These are phyloP conservation scores for Psilocybe subaeruginosa DNA, from an alignment of 768 basidiomycete species.

Conservation along the genomic window DNA sequence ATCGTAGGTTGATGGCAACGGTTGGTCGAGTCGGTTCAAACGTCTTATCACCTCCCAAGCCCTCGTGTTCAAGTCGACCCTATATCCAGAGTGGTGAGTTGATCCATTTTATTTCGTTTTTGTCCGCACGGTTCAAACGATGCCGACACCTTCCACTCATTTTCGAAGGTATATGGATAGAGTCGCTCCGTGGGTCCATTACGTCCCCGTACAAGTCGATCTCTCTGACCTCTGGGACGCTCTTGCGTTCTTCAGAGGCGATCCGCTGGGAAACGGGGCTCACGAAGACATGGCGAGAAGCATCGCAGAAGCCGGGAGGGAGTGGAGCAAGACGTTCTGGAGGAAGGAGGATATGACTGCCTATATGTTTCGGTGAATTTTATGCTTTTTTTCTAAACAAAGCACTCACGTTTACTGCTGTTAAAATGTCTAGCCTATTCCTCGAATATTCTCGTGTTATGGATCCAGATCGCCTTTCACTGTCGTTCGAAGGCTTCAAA, in stretches of 20 bases:
- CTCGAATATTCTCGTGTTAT: slow-evolving; percentile 14
- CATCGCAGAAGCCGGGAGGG: slow-evolving; percentile 57
- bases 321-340: slow-evolving; percentile 63
- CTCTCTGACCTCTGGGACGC: slow-evolving; percentile 70
- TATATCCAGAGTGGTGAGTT: slow-evolving; percentile 67
- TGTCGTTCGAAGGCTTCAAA: neutral
- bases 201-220: slow-evolving; percentile 66
- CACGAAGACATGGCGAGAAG: slow-evolving; percentile 60
- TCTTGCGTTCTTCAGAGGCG: slow-evolving; percentile 72
- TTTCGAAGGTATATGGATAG: slow-evolving; percentile 50
- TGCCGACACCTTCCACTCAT: neutral
- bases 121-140: neutral
- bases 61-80: slow-evolving; percentile 63
- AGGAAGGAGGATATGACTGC: slow-evolving; percentile 61
- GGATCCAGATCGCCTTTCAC: slow-evolving; percentile 8
- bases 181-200: slow-evolving; percentile 71
- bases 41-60: slow-evolving; percentile 61
- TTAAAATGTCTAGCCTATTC: slow-evolving; percentile 8
- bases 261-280: slow-evolving; percentile 48
- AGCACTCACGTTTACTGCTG: neutral
- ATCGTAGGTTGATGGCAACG: slow-evolving; percentile 55
- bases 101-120: neutral
- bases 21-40: slow-evolving; percentile 68
- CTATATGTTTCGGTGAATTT: slow-evolving; percentile 53
- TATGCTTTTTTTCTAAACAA: neutral